Percentiles rank a stretch among this genome's conserved stretches.
Conservation (phyloP, 2,329 filamentous ascomycete genomes). For the Alternaria tenuissima region DNA sequence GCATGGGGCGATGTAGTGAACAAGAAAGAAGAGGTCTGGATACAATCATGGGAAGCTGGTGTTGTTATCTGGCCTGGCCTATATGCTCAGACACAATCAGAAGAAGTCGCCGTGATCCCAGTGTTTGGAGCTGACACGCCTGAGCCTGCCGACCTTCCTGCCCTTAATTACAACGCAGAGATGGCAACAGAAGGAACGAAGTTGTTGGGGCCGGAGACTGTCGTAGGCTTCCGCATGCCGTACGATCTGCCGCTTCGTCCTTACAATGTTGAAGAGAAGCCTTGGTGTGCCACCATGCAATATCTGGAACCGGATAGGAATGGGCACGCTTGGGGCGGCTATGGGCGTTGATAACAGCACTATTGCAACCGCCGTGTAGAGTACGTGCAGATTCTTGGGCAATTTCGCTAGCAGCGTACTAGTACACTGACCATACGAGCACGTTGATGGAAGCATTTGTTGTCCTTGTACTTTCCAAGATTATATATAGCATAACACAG, state of each 20-base stretch:
- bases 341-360: constrained; percentile 4
- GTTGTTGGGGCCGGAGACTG: constrained; percentile 10
- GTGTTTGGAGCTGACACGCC: constrained; percentile 71
- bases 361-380: neutral
- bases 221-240: constrained; percentile 80
- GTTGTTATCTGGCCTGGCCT: constrained; percentile 81
- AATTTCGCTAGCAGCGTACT: neutral
- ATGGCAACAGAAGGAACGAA: neutral
- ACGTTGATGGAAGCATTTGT: neutral
- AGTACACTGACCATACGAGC: neutral
- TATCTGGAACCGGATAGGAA: constrained; percentile 71
- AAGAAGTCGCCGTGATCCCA: constrained; percentile 66
- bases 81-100: constrained; percentile 40
- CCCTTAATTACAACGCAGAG: constrained; percentile 13
- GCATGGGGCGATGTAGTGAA: constrained; percentile 79
- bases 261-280: constrained; percentile 70
- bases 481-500: neutral
- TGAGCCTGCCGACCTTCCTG: constrained; percentile 27
- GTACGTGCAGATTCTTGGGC: neutral
- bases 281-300: constrained; percentile 75
- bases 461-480: neutral
- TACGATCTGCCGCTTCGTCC: constrained; percentile 77
- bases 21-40: constrained; percentile 67
- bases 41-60: constrained; percentile 85
- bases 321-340: constrained; percentile 53